A percentile compares a stretch with the other conserved stretches of the same genome.
These are phyloP conservation scores for Rhizophagus clarus DNA, from an alignment of 192 early-diverging fungal genomes.

Conservation along the genomic window DNA sequence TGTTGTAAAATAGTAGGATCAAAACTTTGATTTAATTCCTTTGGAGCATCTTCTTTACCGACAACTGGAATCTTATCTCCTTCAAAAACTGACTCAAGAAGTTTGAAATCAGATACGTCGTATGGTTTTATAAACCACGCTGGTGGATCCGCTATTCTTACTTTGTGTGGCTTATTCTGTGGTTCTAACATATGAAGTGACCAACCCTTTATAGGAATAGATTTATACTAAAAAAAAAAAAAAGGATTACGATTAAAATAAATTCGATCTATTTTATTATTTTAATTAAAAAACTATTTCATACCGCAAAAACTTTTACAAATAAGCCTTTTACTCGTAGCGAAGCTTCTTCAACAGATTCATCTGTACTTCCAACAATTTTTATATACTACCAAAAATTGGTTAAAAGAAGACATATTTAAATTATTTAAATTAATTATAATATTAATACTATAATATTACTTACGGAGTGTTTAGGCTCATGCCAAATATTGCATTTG, in stretches of 20 bases:
- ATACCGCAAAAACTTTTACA: slow-evolving; percentile 33
- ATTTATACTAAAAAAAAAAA: background rate
- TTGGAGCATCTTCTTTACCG: background rate
- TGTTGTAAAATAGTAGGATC: background rate
- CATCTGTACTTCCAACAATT: slow-evolving; percentile 25
- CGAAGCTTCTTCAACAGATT: slow-evolving; percentile 28
- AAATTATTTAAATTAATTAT: background rate
- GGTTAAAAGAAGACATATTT: background rate
- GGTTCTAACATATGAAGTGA: slow-evolving; percentile 18
- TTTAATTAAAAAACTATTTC: background rate
- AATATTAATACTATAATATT: background rate
- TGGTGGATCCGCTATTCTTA: slow-evolving; percentile 3
- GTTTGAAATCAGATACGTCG: background rate
- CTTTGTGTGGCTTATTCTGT: background rate
- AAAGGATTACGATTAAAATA: background rate
- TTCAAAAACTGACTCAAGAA: slow-evolving; percentile 19
- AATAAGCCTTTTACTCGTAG: slow-evolving; percentile 41
- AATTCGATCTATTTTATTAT: background rate
- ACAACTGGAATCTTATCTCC: background rate
- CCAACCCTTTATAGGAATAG: slow-evolving; percentile 20
- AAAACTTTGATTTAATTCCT: background rate
- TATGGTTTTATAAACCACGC: background rate
- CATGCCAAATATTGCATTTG: slow-evolving; percentile 44
- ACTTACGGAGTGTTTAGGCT: slow-evolving; percentile 23
- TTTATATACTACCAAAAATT: slow-evolving; percentile 11